These are phyloP conservation scores for Suhomyces chickasaworum DNA, from an alignment of 1,139 yeast genomes.

Conservation along the genomic window DNA sequence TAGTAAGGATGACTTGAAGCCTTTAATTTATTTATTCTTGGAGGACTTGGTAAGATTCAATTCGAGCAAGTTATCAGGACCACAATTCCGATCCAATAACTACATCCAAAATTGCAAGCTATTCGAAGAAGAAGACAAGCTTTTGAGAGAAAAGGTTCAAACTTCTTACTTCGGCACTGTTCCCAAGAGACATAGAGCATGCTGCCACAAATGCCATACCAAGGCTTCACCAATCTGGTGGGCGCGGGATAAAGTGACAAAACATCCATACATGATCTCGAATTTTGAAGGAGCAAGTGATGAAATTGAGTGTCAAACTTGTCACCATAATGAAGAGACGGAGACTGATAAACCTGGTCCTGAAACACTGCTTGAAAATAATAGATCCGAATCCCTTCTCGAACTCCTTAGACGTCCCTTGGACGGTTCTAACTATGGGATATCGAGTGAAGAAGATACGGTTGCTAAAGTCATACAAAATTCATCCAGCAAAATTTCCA, in stretches of 20 bases:
- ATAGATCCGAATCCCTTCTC: conserved; percentile 20
- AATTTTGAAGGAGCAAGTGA: conserved; percentile 11
- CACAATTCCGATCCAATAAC: conserved; percentile 34
- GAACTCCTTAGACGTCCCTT: conserved; percentile 35
- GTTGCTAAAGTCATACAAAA: conserved; percentile 20
- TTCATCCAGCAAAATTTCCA: conserved; percentile 13
- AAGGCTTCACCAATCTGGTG: conserved; percentile 46
- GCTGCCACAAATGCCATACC: conserved; percentile 30
- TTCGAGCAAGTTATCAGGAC: conserved; percentile 28
- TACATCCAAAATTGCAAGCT: conserved; percentile 29
- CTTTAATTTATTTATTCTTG: conserved; percentile 45
- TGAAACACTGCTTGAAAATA: conserved; percentile 7
- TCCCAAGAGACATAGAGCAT: conserved; percentile 7
- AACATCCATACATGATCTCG: conserved; percentile 8
- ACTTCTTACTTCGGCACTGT: conserved; percentile 12
- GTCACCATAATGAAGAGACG: conserved; percentile 26
- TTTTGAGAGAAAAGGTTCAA: conserved; percentile 16
- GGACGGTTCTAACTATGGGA: conserved; percentile 38
- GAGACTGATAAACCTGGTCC: conserved; percentile 1
- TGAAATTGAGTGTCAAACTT: conserved; percentile 33
- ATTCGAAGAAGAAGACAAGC: conserved; percentile 17
- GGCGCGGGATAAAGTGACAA: conserved; percentile 16
- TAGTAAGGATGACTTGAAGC: conserved; percentile 29
- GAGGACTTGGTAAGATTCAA: conserved; percentile 40
- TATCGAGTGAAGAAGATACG: conserved; percentile 31